Evolutionary conservation across 768 basidiomycete genomes (phyloP), one percentile per base, ranked within the genome.

Genomic region (Boletus edulis): DNA sequence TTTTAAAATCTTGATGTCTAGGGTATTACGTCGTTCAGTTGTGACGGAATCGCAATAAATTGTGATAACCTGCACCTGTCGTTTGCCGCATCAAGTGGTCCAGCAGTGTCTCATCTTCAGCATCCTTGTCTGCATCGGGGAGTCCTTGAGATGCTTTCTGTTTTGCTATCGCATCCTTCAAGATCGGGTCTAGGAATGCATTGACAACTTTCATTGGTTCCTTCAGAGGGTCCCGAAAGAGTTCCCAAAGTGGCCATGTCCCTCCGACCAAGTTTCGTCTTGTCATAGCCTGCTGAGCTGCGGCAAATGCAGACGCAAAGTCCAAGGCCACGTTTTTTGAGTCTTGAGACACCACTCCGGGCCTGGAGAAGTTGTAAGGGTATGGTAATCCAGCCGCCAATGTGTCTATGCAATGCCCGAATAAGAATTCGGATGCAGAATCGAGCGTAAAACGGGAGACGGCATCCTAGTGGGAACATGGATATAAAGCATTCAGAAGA

Each of bases 341-440:
- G 43, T 18, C 55, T 51, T 63, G 39, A 38, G 46, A 15, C 20
- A 42, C 49, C 57, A 49, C 31, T 27, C 31, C 34, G 17, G 31
- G 18, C 3, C 60, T 40, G 2, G 68, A 51, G 22, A 55, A 37
- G 15, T 69, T 62, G 52, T 70, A 60, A 5, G 80, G 76, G 55
- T 74, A 75, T 2, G 75, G 76, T 4, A 81, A 66, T 4, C 58
- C 58, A 2, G 61, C 67, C 13, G 61, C 54, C 15, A 82, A 69
- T 34, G 73, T 73, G 61, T 78, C 43, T 3, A 81, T 70, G 35
- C 74, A 72, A 37, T 67, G 61, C 6, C 78, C 81, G 51, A 81
- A 81, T 43, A 83, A 66, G 57, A 81, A 83, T 52, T 81, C 78
- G 3, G 81, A 75, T 0, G 83, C 81, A 5, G 80, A 72, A 63